Evolutionary conservation across 768 basidiomycete species (phyloP).

Genomic region (Russula compacta): DNA sequence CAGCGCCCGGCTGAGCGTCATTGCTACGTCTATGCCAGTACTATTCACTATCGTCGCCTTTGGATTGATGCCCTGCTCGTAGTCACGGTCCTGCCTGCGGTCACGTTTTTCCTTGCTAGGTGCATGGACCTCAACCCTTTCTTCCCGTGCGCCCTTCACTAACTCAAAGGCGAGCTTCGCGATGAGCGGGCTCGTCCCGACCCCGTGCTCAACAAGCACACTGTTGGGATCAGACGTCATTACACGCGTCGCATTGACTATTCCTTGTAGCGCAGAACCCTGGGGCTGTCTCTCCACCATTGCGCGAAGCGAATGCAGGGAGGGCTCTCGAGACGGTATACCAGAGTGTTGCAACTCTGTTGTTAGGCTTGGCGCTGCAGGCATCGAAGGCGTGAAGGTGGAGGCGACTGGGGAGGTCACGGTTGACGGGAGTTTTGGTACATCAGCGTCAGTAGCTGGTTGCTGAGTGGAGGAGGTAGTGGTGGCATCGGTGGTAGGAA

Average conservation of each 20-base stretch:
- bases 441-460: not conserved
- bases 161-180: conserved; percentile 57
- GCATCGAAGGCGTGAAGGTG: conserved; percentile 6
- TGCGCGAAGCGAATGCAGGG: conserved; percentile 10
- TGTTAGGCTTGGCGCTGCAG: conserved; percentile 13
- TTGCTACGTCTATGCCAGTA: conserved; percentile 36
- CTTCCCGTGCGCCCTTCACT: conserved; percentile 58
- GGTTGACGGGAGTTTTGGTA: not conserved
- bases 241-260: conserved; percentile 76
- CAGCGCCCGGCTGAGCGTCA: conserved; percentile 25
- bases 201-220: conserved; percentile 62
- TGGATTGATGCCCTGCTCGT: conserved; percentile 7
- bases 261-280: conserved; percentile 63
- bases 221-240: conserved; percentile 75
- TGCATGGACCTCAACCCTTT: conserved; percentile 40
- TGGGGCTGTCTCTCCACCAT: conserved; percentile 34
- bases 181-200: conserved; percentile 53
- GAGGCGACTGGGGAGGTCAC: conserved; percentile 12
- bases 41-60: conserved; percentile 18
- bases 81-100: conserved; percentile 19
- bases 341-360: conserved; percentile 15
- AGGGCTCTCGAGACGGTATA: conserved; percentile 14
- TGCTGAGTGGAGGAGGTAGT: not conserved
- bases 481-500: conserved; percentile 2
- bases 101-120: conserved; percentile 40